Evolutionary conservation across 768 basidiomycete genomes (phyloP).

Genomic region (Naematelia encephala): DNA sequence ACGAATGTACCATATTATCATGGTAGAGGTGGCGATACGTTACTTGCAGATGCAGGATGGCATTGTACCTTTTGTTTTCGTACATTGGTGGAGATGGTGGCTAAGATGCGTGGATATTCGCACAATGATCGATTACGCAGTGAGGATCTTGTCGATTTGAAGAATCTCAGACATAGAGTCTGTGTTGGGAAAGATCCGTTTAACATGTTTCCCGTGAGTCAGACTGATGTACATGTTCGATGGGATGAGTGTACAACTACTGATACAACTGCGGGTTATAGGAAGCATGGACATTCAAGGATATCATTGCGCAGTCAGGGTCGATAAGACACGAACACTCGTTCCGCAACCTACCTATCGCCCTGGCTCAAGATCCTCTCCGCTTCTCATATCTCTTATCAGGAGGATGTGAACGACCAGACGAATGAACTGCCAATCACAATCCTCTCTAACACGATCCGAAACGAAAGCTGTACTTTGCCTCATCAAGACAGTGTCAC

Average conservation of each 20-base stretch:
- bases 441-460: no score
- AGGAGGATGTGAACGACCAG: slow-evolving; percentile 26
- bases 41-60: slow-evolving; percentile 28
- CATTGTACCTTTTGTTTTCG: slow-evolving; percentile 36
- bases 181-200: slow-evolving; percentile 35
- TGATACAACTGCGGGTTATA: no score
- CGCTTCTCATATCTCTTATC: slow-evolving; percentile 27
- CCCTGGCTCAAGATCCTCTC: slow-evolving; percentile 18
- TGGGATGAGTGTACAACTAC: no score
- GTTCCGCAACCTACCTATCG: slow-evolving; percentile 16
- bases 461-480: no score
- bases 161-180: slow-evolving; percentile 19
- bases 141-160: not conserved
- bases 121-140: slow-evolving; percentile 37
- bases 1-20: slow-evolving; percentile 16
- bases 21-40: slow-evolving; percentile 8
- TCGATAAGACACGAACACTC: slow-evolving; percentile 1
- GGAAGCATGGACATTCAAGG: slow-evolving; percentile 27
- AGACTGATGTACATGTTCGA: not conserved
- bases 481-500: no score
- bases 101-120: slow-evolving; percentile 34
- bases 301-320: slow-evolving; percentile 21
- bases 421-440: not conserved
- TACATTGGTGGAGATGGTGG: slow-evolving; percentile 23
- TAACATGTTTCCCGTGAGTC: slow-evolving; percentile 34